Evolutionary conservation across 2,329 filamentous ascomycete genomes (phyloP).

Genomic region (Helotiales sp.): DNA sequence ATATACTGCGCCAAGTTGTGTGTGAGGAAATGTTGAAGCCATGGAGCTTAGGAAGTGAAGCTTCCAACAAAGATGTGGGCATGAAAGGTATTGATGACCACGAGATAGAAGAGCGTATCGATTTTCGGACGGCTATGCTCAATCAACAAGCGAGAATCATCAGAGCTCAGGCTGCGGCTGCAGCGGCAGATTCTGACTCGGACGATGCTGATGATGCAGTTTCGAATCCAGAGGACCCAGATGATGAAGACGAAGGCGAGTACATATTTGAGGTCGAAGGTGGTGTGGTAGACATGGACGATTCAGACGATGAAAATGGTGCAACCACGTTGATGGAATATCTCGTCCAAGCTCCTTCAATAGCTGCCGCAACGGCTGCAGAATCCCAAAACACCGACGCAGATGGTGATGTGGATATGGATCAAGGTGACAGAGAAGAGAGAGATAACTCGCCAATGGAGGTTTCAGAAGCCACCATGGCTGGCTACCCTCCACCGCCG

Average conservation of each 20-base stretch:
- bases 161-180: constrained; percentile 17
- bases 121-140: constrained; percentile 21
- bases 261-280: constrained; percentile 54
- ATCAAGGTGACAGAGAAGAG: constrained; percentile 41
- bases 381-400: constrained; percentile 38
- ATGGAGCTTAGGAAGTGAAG: constrained; percentile 85
- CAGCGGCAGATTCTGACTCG: constrained; percentile 21
- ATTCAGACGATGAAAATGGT: constrained; percentile 25
- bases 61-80: constrained; percentile 75
- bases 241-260: constrained; percentile 21
- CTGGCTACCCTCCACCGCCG: constrained; percentile 68
- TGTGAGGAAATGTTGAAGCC: constrained; percentile 89
- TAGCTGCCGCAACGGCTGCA: constrained; percentile 28
- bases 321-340: neutral
- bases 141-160: constrained; percentile 22
- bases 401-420: constrained; percentile 44
- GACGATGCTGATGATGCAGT: constrained; percentile 23
- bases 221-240: neutral
- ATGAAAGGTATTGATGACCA: constrained; percentile 82
- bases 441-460: constrained; percentile 63
- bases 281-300: constrained; percentile 45
- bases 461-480: constrained; percentile 74
- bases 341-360: constrained; percentile 11
- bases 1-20: constrained; percentile 76
- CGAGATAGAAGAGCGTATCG: constrained; percentile 47